These are phyloP conservation scores for Oryza longistaminata DNA, from an alignment of 176 grass and related monocot genomes.

Conservation along the genomic window DNA sequence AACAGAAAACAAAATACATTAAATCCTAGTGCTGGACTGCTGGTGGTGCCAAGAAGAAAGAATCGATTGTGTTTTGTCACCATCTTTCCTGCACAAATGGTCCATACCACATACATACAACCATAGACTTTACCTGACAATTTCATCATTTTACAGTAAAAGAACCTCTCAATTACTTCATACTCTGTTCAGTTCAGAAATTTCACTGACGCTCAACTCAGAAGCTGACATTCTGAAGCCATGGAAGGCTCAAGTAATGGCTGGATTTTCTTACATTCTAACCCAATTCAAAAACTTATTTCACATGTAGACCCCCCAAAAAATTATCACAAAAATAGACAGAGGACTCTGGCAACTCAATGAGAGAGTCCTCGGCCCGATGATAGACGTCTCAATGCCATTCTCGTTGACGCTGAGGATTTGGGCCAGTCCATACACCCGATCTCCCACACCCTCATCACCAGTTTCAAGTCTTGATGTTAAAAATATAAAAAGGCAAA, in stretches of 20 bases:
- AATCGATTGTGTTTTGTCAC: slow-evolving; percentile 33
- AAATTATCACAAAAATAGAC: no score
- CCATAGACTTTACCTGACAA: slow-evolving; percentile 15
- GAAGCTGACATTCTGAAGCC: not conserved
- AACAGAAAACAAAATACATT: slow-evolving; percentile 21
- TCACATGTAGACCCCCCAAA: no score
- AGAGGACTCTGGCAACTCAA: no score
- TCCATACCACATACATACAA: slow-evolving; percentile 26
- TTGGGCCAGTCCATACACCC: no score
- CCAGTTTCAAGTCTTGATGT: no score
- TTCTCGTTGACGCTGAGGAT: no score
- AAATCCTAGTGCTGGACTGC: slow-evolving; percentile 1
- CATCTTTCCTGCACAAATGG: slow-evolving; percentile 39
- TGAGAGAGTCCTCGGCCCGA: no score
- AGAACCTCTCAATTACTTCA: slow-evolving; percentile 23
- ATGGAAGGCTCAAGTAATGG: not conserved
- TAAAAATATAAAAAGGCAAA: no score
- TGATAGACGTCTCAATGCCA: no score
- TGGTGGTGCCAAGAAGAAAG: slow-evolving; percentile 17
- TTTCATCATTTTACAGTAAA: slow-evolving; percentile 36
- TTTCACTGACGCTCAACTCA: not conserved
- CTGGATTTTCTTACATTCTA: no score
- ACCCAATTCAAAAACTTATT: no score
- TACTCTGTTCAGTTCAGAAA: slow-evolving; percentile 6
- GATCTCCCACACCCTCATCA: no score